A percentile compares a stretch with the other conserved stretches of the same genome.
Conservation (phyloP, 2,329 filamentous ascomycete genomes). For the Arthrinium phaeospermum region DNA sequence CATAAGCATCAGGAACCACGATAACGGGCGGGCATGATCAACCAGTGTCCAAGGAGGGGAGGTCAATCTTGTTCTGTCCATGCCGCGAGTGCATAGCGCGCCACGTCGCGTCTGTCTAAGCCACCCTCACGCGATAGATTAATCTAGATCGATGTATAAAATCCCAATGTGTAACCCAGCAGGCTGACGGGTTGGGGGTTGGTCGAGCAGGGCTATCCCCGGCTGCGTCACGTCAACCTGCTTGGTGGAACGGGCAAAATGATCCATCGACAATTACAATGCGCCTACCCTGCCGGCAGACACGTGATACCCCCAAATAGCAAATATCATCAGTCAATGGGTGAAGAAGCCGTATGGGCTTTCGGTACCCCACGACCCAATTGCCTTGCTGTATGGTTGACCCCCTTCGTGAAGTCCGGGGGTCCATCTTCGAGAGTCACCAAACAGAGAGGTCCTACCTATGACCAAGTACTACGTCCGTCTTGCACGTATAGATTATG, state of each 20-base stretch:
- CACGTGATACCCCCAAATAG: slow-evolving; percentile 5
- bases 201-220: slow-evolving; percentile 3
- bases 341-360: background rate
- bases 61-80: background rate
- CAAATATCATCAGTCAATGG: background rate
- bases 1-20: background rate
- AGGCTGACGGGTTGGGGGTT: background rate
- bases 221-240: slow-evolving; percentile 11
- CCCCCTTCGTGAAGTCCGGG: background rate
- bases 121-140: slow-evolving; percentile 11
- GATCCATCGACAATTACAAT: background rate
- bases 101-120: slow-evolving; percentile 8
- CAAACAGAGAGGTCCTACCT: background rate
- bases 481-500: background rate
- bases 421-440: background rate
- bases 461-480: background rate
- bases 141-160: slow-evolving; percentile 3
- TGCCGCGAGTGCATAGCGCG: background rate
- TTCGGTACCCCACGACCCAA: background rate
- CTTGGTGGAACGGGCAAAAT: slow-evolving; percentile 1
- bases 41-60: background rate
- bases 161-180: slow-evolving; percentile 8
- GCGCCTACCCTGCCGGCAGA: slow-evolving; percentile 1
- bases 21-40: background rate
- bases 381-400: background rate